phyloP scores from a whole-genome alignment of 257 asterid species.

The Solanum chaucha region DNA sequence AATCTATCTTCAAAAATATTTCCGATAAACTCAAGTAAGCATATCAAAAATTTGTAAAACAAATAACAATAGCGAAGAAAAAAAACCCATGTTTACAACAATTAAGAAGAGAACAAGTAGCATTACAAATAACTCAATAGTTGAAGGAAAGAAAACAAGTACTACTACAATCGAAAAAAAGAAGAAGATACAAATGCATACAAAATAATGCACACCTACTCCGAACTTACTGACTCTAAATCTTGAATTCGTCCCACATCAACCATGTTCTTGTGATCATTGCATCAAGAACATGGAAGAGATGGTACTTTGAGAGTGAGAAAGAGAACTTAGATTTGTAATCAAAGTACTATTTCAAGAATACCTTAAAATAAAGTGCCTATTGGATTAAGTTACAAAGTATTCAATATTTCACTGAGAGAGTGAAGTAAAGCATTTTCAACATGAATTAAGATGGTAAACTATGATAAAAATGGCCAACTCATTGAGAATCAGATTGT shows the following conservation, averaged over 20 bases:
- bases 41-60: background rate
- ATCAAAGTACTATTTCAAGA: background rate
- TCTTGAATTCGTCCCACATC: background rate
- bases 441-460: background rate
- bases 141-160: background rate
- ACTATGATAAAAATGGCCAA: background rate
- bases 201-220: background rate
- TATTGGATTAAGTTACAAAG: background rate
- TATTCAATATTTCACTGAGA: slow-evolving; percentile 27
- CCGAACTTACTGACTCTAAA: background rate
- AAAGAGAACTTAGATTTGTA: background rate
- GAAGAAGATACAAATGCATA: background rate
- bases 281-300: background rate
- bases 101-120: background rate
- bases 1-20: too few species aligned
- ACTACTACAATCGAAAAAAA: background rate
- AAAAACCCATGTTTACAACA: background rate
- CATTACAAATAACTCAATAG: background rate
- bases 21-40: background rate
- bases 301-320: background rate
- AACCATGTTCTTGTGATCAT: background rate
- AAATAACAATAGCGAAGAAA: background rate
- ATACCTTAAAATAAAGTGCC: background rate
- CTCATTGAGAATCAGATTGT: background rate
- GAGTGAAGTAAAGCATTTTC: slow-evolving; percentile 16